These are phyloP conservation scores for Liquidambar formosana DNA, from an alignment of 164 flowering plant genomes.

Conservation along the genomic window DNA sequence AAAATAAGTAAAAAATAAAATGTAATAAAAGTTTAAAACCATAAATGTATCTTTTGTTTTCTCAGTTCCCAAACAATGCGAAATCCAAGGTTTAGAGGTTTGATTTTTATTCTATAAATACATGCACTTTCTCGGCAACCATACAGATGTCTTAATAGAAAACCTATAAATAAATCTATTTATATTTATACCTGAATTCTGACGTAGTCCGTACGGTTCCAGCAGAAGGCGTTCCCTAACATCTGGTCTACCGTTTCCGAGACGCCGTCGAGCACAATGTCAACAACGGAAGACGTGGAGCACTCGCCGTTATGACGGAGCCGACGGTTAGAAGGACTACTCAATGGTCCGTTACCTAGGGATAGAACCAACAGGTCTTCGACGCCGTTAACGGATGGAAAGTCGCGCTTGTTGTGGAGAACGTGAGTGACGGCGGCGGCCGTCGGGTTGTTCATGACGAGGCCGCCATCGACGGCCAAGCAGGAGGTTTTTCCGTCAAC, in stretches of 20 bases:
- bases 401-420: conserved; percentile 80
- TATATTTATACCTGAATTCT: conserved; percentile 75
- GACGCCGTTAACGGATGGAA: conserved; percentile 75
- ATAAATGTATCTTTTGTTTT: too few species aligned
- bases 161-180: too few species aligned
- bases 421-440: conserved; percentile 95
- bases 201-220: conserved; percentile 80
- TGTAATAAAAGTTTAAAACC: neutral
- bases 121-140: conserved; percentile 14
- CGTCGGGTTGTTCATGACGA: conserved; percentile 95
- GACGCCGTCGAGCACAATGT: conserved; percentile 81
- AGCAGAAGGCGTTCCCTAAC: conserved; percentile 88
- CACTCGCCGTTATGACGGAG: conserved; percentile 36
- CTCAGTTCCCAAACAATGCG: too few species aligned
- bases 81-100: neutral
- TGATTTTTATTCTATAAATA: neutral
- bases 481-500: conserved; percentile 78
- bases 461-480: conserved; percentile 82
- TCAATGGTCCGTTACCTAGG: conserved; percentile 65
- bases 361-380: conserved; percentile 84
- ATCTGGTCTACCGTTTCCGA: conserved; percentile 93
- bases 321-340: conserved; percentile 7
- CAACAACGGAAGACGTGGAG: conserved; percentile 53
- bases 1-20: neutral
- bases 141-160: neutral